These are phyloP conservation scores for Elsinoe perseae DNA, from an alignment of 2,329 filamentous ascomycete genomes.

Conservation along the genomic window DNA sequence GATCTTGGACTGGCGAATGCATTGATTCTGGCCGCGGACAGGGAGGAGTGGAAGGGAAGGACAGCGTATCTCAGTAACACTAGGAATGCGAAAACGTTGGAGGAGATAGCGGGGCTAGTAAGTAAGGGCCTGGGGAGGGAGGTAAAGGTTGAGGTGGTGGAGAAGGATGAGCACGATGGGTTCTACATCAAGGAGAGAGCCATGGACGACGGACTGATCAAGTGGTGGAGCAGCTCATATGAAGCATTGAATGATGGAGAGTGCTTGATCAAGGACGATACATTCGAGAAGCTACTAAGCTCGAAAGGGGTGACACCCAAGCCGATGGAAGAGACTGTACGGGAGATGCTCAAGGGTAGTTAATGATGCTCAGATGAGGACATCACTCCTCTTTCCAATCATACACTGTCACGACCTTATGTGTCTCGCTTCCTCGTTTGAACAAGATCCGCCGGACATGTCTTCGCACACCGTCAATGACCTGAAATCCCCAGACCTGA, in stretches of 20 bases:
- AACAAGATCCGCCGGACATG: slow-evolving; percentile 33
- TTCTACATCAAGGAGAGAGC: slow-evolving; percentile 33
- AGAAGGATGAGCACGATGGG: slow-evolving; percentile 34
- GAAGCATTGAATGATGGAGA: slow-evolving; percentile 37
- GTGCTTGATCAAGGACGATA: slow-evolving; percentile 36
- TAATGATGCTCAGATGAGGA: not conserved
- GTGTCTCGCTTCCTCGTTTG: slow-evolving; percentile 33
- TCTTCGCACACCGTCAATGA: slow-evolving; percentile 35
- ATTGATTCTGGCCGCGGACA: slow-evolving; percentile 30
- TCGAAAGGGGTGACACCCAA: slow-evolving; percentile 32
- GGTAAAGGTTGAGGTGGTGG: slow-evolving; percentile 32
- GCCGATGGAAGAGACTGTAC: slow-evolving; percentile 34
- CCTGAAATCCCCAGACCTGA: slow-evolving; percentile 46
- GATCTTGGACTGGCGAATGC: slow-evolving; percentile 40
- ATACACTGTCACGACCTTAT: slow-evolving; percentile 38
- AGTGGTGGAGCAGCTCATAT: slow-evolving; percentile 42
- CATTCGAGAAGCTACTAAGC: slow-evolving; percentile 33
- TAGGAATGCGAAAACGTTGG: slow-evolving; percentile 22
- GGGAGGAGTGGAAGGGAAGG: slow-evolving; percentile 29
- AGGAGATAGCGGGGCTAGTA: slow-evolving; percentile 27
- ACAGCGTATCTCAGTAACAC: slow-evolving; percentile 34
- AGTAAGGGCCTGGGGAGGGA: slow-evolving; percentile 25
- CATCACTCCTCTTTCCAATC: slow-evolving; percentile 28
- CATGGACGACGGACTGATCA: slow-evolving; percentile 32
- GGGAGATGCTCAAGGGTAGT: slow-evolving; percentile 32